Evolutionary conservation across 2,329 filamentous ascomycete species (phyloP).

Genomic region (Clarireedia homoeocarpa): DNA sequence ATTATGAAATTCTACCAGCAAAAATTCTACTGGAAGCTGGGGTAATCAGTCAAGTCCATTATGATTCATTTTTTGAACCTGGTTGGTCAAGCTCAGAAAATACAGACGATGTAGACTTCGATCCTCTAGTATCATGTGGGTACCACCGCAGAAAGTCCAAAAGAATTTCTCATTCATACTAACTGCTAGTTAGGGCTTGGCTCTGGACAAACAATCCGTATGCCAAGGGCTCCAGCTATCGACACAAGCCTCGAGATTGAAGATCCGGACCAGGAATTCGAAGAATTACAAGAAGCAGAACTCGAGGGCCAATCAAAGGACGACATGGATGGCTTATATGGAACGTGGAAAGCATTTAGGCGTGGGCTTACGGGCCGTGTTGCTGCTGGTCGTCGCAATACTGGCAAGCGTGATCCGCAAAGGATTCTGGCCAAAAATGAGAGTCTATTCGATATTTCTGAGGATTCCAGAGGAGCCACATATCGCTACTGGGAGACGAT

Average conservation of each 20-base stretch:
- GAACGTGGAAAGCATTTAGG: constrained; percentile 20
- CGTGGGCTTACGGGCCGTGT: constrained; percentile 22
- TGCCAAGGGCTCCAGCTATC: constrained; percentile 19
- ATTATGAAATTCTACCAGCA: constrained; percentile 42
- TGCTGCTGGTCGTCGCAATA: background rate
- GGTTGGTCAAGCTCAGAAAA: constrained; percentile 22
- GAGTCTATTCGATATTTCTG: constrained; percentile 24
- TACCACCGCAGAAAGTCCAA: background rate
- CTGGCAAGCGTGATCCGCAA: constrained; percentile 14
- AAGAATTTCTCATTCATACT: background rate
- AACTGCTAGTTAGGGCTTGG: constrained; percentile 18
- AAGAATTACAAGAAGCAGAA: constrained; percentile 23
- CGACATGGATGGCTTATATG: constrained; percentile 18
- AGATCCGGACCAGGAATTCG: constrained; percentile 24
- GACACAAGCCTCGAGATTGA: constrained; percentile 24
- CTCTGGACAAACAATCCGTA: constrained; percentile 15
- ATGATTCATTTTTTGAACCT: constrained; percentile 49
- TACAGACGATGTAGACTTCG: background rate
- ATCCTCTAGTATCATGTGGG: constrained; percentile 16
- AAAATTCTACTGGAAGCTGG: constrained; percentile 44
- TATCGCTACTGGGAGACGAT: constrained; percentile 26
- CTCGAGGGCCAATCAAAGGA: constrained; percentile 14
- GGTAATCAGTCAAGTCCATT: constrained; percentile 56
- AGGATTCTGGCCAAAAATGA: constrained; percentile 13
- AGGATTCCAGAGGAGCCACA: constrained; percentile 21